Conservation (phyloP, 2,329 filamentous ascomycete genomes). For the Neofusicoccum laricinum region DNA sequence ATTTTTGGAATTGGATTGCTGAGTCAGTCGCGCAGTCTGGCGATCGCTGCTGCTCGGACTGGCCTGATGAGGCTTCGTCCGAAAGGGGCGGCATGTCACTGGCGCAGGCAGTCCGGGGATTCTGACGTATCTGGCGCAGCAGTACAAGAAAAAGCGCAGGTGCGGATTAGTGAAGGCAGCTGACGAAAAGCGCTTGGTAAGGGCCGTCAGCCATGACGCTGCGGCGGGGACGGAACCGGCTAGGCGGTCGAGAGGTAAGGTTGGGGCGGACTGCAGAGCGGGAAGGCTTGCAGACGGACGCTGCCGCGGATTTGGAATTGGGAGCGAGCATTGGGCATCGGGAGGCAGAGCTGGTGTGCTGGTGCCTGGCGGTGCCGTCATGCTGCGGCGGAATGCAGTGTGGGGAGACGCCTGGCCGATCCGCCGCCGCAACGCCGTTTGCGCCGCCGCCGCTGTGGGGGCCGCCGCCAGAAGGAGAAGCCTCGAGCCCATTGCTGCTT, state of each 20-base stretch:
- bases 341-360: not conserved
- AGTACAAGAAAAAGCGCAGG: too few relatives aligned
- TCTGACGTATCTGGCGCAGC: too few relatives aligned
- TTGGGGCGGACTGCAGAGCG: not conserved
- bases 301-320: not conserved
- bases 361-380: not conserved
- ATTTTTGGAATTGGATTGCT: not conserved
- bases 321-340: not conserved
- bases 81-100: too few relatives aligned
- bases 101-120: too few relatives aligned
- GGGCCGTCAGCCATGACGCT: too few relatives aligned
- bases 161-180: too few relatives aligned
- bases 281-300: not conserved
- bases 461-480: too few relatives aligned
- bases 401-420: not conserved
- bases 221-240: not conserved
- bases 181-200: too few relatives aligned
- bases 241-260: not conserved
- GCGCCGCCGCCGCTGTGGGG: not conserved
- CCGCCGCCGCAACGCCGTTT: not conserved
- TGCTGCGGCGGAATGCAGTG: not conserved
- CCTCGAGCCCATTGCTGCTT: not conserved
- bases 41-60: not conserved
- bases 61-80: not conserved
- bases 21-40: not conserved